Evolutionary conservation across 805 yeast genomes (phyloP), one percentile per base, ranked within the genome.

Genomic region (Ogataea wickerhamii): DNA sequence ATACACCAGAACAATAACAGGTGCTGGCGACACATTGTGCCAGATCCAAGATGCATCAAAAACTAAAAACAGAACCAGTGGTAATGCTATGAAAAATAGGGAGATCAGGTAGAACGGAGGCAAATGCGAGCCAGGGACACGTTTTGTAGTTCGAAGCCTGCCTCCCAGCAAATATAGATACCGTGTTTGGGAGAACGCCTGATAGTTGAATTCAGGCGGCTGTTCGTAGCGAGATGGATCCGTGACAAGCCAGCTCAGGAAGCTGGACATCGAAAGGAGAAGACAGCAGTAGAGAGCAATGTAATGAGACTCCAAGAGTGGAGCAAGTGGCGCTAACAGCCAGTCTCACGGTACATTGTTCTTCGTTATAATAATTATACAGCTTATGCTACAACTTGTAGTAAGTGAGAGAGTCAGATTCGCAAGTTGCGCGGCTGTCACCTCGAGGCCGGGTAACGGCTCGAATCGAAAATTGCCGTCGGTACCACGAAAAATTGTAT

Each of bases 101-200:
- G 49, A 36, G 6, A 40, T 11, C 6, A 52, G 41, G 20, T 44
- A 34, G 13, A 36, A 19, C 6, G 48, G 45, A 1, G 48, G 39
- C 5, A 35, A 13, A 10, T 18, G 33, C 10, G 34, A 18, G 22
- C 27, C 8, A 11, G 37, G 37, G 20, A 25, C 47, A 45, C 55
- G 51, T 40, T 63, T 68, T 7, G 70, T 53, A 0, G 73, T 61
- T 22, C 80, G 62, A 11, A 80, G 51, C 28, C 87, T 57, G 0
- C 94, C 95, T 11, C 93, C 93, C 34, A 77, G 58, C 4, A 82
- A 60, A 55, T 73, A 84, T 2, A 75, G 45, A 39, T 69, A 67
- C 39, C 66, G 70, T 6, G 66, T 46, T 13, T 63, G 63, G 7
- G 55, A 46, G 53, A 69, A 70, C 2, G 58, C 62, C 49, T 73